Conservation (phyloP, 371 early-diverging fungal genomes). For the Scutellospora calospora region DNA sequence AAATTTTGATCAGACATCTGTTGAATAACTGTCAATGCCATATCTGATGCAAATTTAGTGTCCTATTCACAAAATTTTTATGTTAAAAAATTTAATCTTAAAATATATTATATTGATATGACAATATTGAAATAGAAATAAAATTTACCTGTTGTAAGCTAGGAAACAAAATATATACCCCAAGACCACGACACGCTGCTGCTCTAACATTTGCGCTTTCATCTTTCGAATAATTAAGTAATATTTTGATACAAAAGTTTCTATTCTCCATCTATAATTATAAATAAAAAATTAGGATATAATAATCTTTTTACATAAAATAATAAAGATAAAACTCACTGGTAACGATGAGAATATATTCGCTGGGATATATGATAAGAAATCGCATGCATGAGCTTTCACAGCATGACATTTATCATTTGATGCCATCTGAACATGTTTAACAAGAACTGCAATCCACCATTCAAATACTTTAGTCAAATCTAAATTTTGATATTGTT, state of each 20-base stretch:
- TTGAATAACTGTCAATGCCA: constrained; percentile 57
- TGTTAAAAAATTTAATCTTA: neutral
- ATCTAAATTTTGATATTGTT: neutral
- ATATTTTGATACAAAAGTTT: constrained; percentile 58
- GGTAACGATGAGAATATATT: constrained; percentile 34
- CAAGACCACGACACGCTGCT: constrained; percentile 74
- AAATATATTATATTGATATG: neutral
- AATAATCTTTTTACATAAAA: neutral
- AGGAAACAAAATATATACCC: constrained; percentile 70
- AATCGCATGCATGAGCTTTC: constrained; percentile 69
- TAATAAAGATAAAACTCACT: neutral
- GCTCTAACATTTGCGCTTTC: constrained; percentile 66
- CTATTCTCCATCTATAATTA: constrained; percentile 55
- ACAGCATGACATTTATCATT: constrained; percentile 56
- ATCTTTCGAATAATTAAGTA: constrained; percentile 64
- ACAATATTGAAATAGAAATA: neutral
- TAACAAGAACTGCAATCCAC: constrained; percentile 7
- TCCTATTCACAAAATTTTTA: constrained; percentile 53
- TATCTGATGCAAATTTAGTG: constrained; percentile 62
- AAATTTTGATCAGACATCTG: constrained; percentile 62
- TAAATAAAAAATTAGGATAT: neutral
- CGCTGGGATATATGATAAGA: constrained; percentile 57
- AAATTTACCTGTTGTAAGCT: constrained; percentile 59
- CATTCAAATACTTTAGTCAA: constrained; percentile 29
- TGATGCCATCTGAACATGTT: constrained; percentile 59